These are phyloP conservation scores for Persicaria maculosa DNA, from an alignment of 148 eudicot genomes.

Conservation along the genomic window DNA sequence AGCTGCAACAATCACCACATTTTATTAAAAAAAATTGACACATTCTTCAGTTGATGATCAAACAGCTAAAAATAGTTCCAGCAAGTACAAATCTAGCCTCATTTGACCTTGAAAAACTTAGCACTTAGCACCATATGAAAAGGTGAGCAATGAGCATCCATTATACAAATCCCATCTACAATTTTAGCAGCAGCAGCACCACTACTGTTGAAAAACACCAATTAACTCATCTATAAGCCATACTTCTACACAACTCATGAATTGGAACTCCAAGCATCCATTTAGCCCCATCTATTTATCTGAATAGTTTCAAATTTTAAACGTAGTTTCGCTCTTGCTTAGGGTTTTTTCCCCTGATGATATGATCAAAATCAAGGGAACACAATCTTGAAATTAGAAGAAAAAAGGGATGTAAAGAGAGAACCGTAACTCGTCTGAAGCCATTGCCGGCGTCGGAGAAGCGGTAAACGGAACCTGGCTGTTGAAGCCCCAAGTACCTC, in stretches of 20 bases:
- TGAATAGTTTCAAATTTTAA: background rate
- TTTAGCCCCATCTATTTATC: background rate
- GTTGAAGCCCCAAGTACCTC: conserved; percentile 76
- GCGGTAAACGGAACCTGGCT: conserved; percentile 65
- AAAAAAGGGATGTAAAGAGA: background rate
- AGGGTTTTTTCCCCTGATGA: background rate
- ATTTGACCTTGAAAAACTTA: background rate
- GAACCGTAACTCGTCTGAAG: conserved; percentile 37
- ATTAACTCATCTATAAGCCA: background rate
- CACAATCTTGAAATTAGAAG: background rate
- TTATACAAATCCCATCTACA: background rate
- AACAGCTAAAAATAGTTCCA: background rate
- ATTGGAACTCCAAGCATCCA: background rate
- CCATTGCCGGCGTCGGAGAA: conserved; percentile 70
- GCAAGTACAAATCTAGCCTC: background rate
- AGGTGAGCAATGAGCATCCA: background rate
- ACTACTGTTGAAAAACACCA: background rate
- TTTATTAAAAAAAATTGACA: background rate
- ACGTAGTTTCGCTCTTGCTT: background rate
- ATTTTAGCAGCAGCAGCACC: background rate
- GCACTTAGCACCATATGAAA: background rate
- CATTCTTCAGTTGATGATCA: background rate
- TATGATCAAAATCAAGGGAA: background rate
- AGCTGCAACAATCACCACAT: conserved; percentile 31
- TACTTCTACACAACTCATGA: background rate